Conservation (phyloP, 176 grass and related monocot species). For the Raddia distichophylla region DNA sequence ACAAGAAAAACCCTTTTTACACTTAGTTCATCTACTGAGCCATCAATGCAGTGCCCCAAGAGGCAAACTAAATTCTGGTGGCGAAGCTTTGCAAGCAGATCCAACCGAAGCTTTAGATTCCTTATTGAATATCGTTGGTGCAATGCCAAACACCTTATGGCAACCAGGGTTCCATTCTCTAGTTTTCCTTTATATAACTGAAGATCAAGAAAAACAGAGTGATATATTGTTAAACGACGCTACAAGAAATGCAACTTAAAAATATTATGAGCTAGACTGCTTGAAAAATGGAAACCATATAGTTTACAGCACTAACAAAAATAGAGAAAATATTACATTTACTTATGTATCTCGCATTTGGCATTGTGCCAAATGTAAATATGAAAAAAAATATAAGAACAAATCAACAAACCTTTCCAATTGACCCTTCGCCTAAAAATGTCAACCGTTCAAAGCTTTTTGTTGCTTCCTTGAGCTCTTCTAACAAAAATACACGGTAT, state of each 20-base stretch:
- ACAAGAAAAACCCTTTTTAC: constrained; percentile 91
- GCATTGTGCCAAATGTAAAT: constrained; percentile 1
- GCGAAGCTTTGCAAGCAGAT: constrained; percentile 91
- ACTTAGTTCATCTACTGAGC: constrained; percentile 63
- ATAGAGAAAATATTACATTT: constrained; percentile 22
- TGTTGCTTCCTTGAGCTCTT: constrained; percentile 95
- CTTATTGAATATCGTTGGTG: constrained; percentile 86
- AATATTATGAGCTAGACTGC: background rate
- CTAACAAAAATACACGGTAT: constrained; percentile 74
- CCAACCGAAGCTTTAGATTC: constrained; percentile 94
- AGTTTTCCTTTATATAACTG: constrained; percentile 95
- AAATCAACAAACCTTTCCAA: constrained; percentile 73
- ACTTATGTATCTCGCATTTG: constrained; percentile 11
- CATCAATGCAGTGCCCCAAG: constrained; percentile 90
- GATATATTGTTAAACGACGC: background rate
- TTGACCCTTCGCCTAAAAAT: constrained; percentile 93
- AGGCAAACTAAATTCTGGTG: constrained; percentile 90
- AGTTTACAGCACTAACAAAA: background rate
- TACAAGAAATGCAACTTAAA: constrained; percentile 9
- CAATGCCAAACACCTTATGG: constrained; percentile 88
- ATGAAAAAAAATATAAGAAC: background rate
- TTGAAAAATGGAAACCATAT: background rate
- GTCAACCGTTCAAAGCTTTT: constrained; percentile 70
- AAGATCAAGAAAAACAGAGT: constrained; percentile 42
- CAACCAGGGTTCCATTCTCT: constrained; percentile 82